Base-by-base conservation (phyloP, 257 asterid genomes). In the Nicotiana sylvestris region DNA sequence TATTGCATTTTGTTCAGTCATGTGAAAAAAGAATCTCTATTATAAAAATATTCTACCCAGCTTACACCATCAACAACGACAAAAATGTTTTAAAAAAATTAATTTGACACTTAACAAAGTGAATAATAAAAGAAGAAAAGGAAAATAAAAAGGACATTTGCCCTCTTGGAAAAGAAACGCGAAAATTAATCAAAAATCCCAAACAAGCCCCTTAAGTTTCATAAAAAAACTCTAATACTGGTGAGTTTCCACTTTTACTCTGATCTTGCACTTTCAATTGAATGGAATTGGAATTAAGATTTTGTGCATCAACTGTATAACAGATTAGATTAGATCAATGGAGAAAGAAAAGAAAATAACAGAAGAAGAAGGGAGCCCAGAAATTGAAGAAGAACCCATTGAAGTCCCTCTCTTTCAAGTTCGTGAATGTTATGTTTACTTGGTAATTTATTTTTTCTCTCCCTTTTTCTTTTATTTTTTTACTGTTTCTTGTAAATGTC, bases 341-440 rank as follows among this genome's bases (percentile, higher is more conserved):
- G 95, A 92, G 84, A 84, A 84, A 85, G 92, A 87, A 76, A 83
- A 90, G 82, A 84, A 86, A 57, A 46, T 78, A 57, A 90, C 82
- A 67, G 91, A 74, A 82, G 84, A 85, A 64, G 10, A 9, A 8
- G 3, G 18, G 33, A 69, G 5, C 37, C 86, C 68, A 64, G 90
- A 82, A 60, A 76, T 85, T 46, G 94, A 90, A 87, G 92, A 89
- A 87, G 92, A 89, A 82, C 92, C 93, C 49, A 64, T 91, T 67
- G 97, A 94, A 88, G 86, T 93, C 61, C 85, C 90, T 84, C 91
- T 92, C 66, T 94, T 92, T 89, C 97, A 94, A 89, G 97, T 93
- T 60, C 72, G 97, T 66, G 98, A 93, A 88, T 93, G 97, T 88
- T 94, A 93, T 85, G 98, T 94, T 67, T 94, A 94, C 88, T 82